Evolutionary conservation across 345 rosid species (phyloP), one percentile per base, ranked within the genome.

Genomic region (Diplotaxis tenuifolia): DNA sequence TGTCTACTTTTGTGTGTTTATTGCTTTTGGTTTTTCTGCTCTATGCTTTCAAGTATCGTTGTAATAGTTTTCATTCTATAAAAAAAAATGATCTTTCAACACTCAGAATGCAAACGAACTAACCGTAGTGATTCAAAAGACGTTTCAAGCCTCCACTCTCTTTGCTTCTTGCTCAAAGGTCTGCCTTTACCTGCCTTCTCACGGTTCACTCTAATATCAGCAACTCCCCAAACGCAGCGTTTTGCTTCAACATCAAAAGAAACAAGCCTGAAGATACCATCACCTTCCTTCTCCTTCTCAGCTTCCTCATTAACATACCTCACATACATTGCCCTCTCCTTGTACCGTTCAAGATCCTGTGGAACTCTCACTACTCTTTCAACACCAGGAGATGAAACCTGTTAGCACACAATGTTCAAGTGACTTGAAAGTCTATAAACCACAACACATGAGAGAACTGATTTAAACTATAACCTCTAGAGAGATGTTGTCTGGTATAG

Each of bases 121-220:
- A 93, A 73, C 36, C 74, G 74, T 69, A 94, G 68, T 6, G 88
- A 86, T 52, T 81, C 81, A 22, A 94, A 94, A 50, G 83, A 63
- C 4, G 95, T 94, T 64, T 57, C 76, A 52, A 91, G 81, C 3
- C 90, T 85, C 97, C 95, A 91, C 22, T 89, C 93, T 55, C 85
- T 81, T 82, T 86, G 98, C 85, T 86, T 94, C 87, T 87, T 91
- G 83, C 62, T 85, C 45, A 94, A 87, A 40, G 95, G 96, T 73
- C 98, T 91, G 32, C 98, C 98, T 82, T 93, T 91, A 54, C 97
- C 96, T 1, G 86, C 86, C 71, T 88, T 94, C 81, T 91, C 98
- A 71, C 97, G 85, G 68, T 94, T 94, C 14, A 81, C 64, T 82
- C 86, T 80, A 62, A 89, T 95, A 79, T 93, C 78, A 4, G 98